Conservation (phyloP, 2,329 filamentous ascomycete genomes). For the Dactylellina sp. region DNA sequence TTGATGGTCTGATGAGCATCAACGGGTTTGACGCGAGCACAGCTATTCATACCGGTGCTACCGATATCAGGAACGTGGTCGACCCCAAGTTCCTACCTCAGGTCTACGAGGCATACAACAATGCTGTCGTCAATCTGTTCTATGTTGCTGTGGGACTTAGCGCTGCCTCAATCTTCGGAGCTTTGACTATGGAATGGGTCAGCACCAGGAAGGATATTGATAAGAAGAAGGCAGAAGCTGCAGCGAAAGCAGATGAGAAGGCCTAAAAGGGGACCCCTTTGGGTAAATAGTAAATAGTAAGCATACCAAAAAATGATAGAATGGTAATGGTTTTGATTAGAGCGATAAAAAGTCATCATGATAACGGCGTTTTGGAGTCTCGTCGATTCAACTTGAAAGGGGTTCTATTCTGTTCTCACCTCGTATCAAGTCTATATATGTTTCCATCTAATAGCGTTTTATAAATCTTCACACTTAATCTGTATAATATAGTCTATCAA, state of each 20-base stretch:
- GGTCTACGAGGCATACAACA: slow-evolving; percentile 75
- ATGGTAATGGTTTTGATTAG: background rate
- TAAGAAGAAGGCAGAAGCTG: slow-evolving; percentile 23
- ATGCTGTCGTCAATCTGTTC: slow-evolving; percentile 71
- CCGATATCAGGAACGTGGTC: slow-evolving; percentile 71
- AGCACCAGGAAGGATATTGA: slow-evolving; percentile 71
- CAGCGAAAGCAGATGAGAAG: slow-evolving; percentile 18
- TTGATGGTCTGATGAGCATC: slow-evolving; percentile 58
- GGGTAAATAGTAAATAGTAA: background rate
- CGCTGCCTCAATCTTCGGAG: slow-evolving; percentile 69
- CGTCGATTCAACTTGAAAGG: too few species aligned
- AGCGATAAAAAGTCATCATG: slow-evolving; percentile 8
- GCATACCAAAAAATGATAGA: background rate
- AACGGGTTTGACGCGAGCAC: slow-evolving; percentile 62
- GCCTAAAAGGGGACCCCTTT: slow-evolving; percentile 3
- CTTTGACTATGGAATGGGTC: slow-evolving; percentile 72
- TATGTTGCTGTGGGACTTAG: slow-evolving; percentile 71
- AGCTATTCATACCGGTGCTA: slow-evolving; percentile 70
- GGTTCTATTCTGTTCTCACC: too few species aligned
- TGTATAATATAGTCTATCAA: slow-evolving; percentile 33
- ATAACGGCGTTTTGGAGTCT: slow-evolving; percentile 18
- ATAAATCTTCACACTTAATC: background rate
- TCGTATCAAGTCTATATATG: too few species aligned
- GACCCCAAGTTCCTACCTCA: slow-evolving; percentile 66
- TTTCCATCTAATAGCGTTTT: slow-evolving; percentile 10